phyloP scores from a whole-genome alignment of 352 stramenopile genomes.

The Pythium coloratum region DNA sequence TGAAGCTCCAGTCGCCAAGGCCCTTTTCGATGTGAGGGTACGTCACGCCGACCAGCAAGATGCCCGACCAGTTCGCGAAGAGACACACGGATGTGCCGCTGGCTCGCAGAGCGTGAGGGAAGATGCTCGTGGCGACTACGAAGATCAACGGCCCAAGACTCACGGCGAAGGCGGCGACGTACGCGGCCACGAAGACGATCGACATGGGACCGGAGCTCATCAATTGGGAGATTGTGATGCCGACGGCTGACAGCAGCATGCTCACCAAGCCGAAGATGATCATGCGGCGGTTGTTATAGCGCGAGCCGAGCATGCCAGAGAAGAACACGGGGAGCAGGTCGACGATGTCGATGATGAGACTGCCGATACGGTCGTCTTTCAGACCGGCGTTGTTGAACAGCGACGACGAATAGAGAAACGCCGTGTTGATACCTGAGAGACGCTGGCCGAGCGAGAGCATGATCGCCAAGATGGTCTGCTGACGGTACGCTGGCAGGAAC shows the following conservation, averaged over 20 bases:
- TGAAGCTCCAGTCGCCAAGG: conserved; percentile 42
- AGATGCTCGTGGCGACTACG: conserved; percentile 52
- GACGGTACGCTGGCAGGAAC: conserved; percentile 27
- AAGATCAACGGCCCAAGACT: conserved; percentile 59
- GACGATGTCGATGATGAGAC: conserved; percentile 49
- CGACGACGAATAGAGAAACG: conserved; percentile 70
- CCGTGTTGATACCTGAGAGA: conserved; percentile 64
- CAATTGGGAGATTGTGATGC: conserved; percentile 34
- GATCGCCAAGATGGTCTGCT: conserved; percentile 51
- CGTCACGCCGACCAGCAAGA: conserved; percentile 51
- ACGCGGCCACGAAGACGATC: conserved; percentile 56
- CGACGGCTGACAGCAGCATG: conserved; percentile 35
- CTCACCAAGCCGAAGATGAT: conserved; percentile 42
- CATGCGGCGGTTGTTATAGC: conserved; percentile 50
- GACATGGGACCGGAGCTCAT: conserved; percentile 38
- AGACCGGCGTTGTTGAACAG: conserved; percentile 64
- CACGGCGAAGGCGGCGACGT: conserved; percentile 45
- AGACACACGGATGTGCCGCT: conserved; percentile 48
- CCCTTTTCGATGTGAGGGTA: conserved; percentile 58
- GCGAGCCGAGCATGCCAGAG: conserved; percentile 36
- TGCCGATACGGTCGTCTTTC: conserved; percentile 51
- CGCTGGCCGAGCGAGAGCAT: conserved; percentile 43
- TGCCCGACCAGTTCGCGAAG: conserved; percentile 54
- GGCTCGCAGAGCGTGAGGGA: conserved; percentile 50
- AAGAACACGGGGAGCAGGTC: conserved; percentile 57